Evolutionary conservation across 1,284 basidiomycete genomes (phyloP), one percentile per base, ranked within the genome.

Genomic region (Tilletia caries): DNA sequence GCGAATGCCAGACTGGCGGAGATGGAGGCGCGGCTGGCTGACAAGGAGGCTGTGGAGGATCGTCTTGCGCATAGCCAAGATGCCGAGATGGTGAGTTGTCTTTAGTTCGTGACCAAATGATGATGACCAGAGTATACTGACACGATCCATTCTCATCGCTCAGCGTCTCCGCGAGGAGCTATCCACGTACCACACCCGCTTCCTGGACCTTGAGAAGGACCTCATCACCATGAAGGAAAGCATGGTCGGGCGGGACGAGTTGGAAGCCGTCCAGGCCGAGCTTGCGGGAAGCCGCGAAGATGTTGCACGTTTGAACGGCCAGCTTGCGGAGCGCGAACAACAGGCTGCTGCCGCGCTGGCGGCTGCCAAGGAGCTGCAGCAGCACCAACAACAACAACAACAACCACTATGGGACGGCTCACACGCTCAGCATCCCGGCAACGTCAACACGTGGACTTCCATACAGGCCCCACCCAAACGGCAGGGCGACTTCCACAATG

Each of bases 191-290:
- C 71, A 77, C 29, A 70, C 67, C 15, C 70, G 70, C 37, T 76
- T 76, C 65, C 23, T 54, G 23, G 73, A 76, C 48, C 65, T 79
- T 54, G 76, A 79, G 69, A 52, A 67, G 20, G 76, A 79, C 10
- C 67, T 79, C 2, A 65, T 76, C 12, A 43, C 34, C 34, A 76
- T 79, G 68, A 75, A 76, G 70, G 77, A 74, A 8, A 67, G 20
- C 20, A 70, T 73, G 52, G 75, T 79, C 1, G 76, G 71, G n/a
- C 60, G 60, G 1, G 65, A 68, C 18, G 67, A 52, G 29, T 67
- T 75, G 23, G 70, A 71, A 18, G 65, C 64, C 2, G 66, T 58
- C 1, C 58, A 73, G 48, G 32, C 15, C 25, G 64, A 75, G 66
- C 58, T 77, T 3, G 70, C 64, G 12, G 68, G 66, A 44, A 72